phyloP scores from a whole-genome alignment of 805 yeast genomes.

The Saturnispora hagleri region DNA sequence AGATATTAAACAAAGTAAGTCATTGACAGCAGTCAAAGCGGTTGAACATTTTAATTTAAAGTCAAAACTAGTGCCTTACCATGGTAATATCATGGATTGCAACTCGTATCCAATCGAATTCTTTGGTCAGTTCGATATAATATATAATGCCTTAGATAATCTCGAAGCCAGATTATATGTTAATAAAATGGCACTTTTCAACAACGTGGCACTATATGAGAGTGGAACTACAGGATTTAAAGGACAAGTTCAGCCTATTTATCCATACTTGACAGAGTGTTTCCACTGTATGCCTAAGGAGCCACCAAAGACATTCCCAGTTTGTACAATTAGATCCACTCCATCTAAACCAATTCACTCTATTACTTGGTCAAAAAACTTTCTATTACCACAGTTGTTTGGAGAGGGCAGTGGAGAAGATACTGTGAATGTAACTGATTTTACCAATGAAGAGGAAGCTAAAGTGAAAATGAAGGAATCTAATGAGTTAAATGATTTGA shows the following conservation, averaged over 20 bases:
- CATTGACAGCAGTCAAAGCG: conserved; percentile 75
- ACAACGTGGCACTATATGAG: conserved; percentile 74
- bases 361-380: conserved; percentile 95
- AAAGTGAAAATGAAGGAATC: conserved; percentile 57
- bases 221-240: conserved; percentile 92
- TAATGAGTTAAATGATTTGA: conserved; percentile 50
- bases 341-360: conserved; percentile 96
- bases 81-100: conserved; percentile 81
- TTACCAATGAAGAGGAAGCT: conserved; percentile 55
- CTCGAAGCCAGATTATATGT: conserved; percentile 88
- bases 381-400: conserved; percentile 73
- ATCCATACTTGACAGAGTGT: conserved; percentile 78
- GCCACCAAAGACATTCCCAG: conserved; percentile 86
- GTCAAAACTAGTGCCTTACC: conserved; percentile 65
- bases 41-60: conserved; percentile 64
- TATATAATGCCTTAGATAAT: conserved; percentile 91
- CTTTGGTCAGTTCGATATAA: conserved; percentile 67
- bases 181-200: conserved; percentile 68
- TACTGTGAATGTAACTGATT: conserved; percentile 36
- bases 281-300: conserved; percentile 86
- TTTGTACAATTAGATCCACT: conserved; percentile 93
- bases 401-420: conserved; percentile 36
- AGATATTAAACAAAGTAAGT: conserved; percentile 84
- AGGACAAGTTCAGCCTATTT: conserved; percentile 91
- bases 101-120: conserved; percentile 61